These are phyloP conservation scores for Salvia rosmarinus DNA, from an alignment of 257 asterid genomes.

Conservation along the genomic window DNA sequence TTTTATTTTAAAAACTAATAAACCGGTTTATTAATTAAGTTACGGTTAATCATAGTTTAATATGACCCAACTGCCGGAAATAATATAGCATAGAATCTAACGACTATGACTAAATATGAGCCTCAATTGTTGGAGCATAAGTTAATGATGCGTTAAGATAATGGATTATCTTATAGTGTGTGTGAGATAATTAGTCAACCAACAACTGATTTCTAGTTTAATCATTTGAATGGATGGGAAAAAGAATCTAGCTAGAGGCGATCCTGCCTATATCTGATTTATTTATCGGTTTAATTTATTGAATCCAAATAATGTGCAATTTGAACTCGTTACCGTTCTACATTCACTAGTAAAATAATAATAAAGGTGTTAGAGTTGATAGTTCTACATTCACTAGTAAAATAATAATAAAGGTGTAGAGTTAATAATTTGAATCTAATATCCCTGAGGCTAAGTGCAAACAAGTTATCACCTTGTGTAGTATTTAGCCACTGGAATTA, in stretches of 20 bases:
- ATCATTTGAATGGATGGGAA: background rate
- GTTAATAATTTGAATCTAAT: too few species aligned
- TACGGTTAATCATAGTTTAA: background rate
- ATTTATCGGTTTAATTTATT: too few species aligned
- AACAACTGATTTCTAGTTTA: background rate
- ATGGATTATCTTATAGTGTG: background rate
- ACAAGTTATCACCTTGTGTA: too few species aligned
- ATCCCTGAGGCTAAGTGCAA: too few species aligned
- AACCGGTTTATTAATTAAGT: background rate
- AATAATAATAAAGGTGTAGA: too few species aligned
- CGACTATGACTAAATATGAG: background rate
- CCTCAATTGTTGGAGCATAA: slow-evolving; percentile 3
- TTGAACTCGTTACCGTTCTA: background rate
- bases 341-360: background rate
- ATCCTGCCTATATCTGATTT: background rate
- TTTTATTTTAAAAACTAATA: background rate
- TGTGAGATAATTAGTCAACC: background rate
- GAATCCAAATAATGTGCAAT: background rate
- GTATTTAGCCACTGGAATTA: too few species aligned
- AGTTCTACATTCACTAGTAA: too few species aligned
- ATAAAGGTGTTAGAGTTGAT: background rate
- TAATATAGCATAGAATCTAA: background rate
- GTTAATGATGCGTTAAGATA: background rate
- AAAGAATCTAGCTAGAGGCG: background rate
- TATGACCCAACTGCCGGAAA: background rate